Evolutionary conservation across 2,329 filamentous ascomycete genomes (phyloP).

Genomic region (Dactylella cylindrospora): DNA sequence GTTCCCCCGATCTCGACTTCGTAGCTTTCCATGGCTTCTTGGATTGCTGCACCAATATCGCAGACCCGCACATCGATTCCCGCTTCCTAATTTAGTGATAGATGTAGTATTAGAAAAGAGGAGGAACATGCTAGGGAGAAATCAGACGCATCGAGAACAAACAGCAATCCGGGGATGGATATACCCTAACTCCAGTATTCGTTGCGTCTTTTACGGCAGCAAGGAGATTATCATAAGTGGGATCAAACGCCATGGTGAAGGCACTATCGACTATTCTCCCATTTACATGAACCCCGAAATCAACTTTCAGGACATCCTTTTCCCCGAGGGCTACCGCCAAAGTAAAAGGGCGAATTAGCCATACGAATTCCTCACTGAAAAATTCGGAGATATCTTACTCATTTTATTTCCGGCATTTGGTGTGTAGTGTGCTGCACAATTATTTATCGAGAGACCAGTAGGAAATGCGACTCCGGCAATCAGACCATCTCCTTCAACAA

Average conservation of each 20-base stretch:
- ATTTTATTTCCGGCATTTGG: conserved; percentile 85
- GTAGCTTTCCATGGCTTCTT: conserved; percentile 91
- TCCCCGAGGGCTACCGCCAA: conserved; percentile 58
- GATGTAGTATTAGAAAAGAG: neutral
- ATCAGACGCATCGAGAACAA: neutral
- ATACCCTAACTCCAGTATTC: conserved; percentile 70
- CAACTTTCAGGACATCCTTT: conserved; percentile 72
- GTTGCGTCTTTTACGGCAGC: conserved; percentile 68
- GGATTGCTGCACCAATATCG: conserved; percentile 79
- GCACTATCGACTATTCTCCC: conserved; percentile 71
- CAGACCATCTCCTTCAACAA: conserved; percentile 75
- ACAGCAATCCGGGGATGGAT: conserved; percentile 30
- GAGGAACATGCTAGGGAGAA: neutral
- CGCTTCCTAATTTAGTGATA: conserved; percentile 63
- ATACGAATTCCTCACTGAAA: neutral
- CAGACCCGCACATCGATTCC: conserved; percentile 88
- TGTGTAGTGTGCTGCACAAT: conserved; percentile 82
- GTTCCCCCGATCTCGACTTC: conserved; percentile 80
- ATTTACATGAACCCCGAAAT: conserved; percentile 71
- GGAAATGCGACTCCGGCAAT: conserved; percentile 84
- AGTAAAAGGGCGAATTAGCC: neutral
- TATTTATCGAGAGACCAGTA: conserved; percentile 78
- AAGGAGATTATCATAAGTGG: conserved; percentile 68
- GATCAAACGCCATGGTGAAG: conserved; percentile 69
- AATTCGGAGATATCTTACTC: conserved; percentile 39